Evolutionary conservation across 768 basidiomycete genomes (phyloP), one percentile per base, ranked within the genome.

Genomic region (Podaxis mareebaensis): DNA sequence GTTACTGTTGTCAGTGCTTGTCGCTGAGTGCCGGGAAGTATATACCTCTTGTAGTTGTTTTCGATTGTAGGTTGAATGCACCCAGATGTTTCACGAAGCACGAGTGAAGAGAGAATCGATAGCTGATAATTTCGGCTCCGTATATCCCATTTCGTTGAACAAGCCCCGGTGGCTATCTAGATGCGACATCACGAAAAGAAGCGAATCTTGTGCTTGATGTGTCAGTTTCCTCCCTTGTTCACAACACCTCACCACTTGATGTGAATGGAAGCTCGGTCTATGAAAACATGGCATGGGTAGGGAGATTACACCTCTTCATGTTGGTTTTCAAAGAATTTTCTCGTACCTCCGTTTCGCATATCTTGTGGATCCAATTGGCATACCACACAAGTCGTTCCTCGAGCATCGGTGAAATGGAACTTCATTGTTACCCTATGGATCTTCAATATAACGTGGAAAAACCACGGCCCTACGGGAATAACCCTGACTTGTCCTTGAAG

Each of bases 211-310:
- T 36, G 38, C 13, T 40, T 6, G 5, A 53, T 39, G 51, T 60
- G 33, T 60, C n/a, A 38, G 5, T 24, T 54, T 33, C 42, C 40
- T 55, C 60, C 52, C 38, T 42, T 53, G 40, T 53, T 53, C 52
- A 20, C 28, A 53, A 44, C 52, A 53, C 24, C n/a, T 30, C 52
- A 53, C 60, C 33, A 61, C 60, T 52, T 61, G 60, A 61, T 61
- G 60, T 53, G 60, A 61, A 61, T 61, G 60, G 60, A 62, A 62
- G 53, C 53, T 36, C 30, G 49, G 40, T 28, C 53, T 44, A 48
- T 33, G 53, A 49, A 55, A 28, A 24, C 15, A 53, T 10, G 60
- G 12, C 61, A 54, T 48, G 40, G 10, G 60, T 30, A 42, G 20
- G 44, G 17, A 46, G 15, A 20, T 10, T 46, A 46, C 15, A 46